These are phyloP conservation scores for Pseudogymnoascus sp. DNA, from an alignment of 2,329 filamentous ascomycete species.

Conservation along the genomic window DNA sequence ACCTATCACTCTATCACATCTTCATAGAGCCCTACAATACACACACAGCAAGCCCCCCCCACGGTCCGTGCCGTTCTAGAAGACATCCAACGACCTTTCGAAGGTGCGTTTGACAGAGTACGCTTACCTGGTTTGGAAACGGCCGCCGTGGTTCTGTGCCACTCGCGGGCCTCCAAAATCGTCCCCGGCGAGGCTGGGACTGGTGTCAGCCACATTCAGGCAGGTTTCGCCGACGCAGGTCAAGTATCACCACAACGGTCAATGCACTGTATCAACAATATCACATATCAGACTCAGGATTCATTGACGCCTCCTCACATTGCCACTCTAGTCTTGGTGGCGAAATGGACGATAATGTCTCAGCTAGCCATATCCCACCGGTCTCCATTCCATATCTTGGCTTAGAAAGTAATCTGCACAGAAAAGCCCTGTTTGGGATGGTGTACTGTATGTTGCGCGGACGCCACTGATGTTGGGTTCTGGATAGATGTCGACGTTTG, in stretches of 20 bases:
- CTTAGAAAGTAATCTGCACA: background rate
- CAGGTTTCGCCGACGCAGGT: background rate
- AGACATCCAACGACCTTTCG: background rate
- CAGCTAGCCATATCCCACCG: background rate
- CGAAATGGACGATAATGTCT: background rate
- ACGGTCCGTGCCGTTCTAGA: slow-evolving; percentile 5
- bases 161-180: background rate
- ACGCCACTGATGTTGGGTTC: background rate
- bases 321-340: background rate
- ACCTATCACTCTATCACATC: background rate
- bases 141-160: background rate
- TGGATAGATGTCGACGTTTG: background rate
- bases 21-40: background rate
- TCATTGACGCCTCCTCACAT: background rate
- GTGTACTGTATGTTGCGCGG: background rate
- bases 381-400: background rate
- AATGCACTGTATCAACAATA: background rate
- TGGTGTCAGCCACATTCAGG: slow-evolving; percentile 2
- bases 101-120: background rate
- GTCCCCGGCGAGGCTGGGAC: background rate
- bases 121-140: background rate
- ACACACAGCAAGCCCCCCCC: background rate
- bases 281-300: background rate
- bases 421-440: background rate
- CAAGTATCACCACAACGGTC: background rate